These are phyloP conservation scores for Salpingoeca rosetta DNA, from an alignment of 78 protist genomes.

Conservation along the genomic window DNA sequence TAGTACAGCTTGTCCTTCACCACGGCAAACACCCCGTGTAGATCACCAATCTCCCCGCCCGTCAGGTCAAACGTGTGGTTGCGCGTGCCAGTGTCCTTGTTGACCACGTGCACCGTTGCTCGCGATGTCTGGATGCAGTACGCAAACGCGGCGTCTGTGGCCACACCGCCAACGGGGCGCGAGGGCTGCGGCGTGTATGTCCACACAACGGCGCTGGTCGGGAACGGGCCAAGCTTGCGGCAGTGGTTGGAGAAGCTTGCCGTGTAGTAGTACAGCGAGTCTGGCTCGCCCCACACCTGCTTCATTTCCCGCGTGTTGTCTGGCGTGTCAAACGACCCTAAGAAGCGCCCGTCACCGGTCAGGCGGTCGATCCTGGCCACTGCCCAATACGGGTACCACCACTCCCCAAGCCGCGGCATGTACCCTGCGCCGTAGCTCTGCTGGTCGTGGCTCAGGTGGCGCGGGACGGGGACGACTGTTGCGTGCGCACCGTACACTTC, in stretches of 20 bases:
- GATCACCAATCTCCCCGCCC: background rate
- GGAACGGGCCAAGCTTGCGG: background rate
- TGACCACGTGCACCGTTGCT: background rate
- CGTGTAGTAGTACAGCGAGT: background rate
- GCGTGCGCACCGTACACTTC: too few species aligned
- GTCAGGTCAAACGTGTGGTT: background rate
- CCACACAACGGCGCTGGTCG: background rate
- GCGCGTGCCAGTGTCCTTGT: background rate
- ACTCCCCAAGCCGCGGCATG: too few species aligned
- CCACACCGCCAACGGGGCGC: background rate
- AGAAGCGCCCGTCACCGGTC: too few species aligned
- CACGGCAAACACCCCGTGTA: too few species aligned
- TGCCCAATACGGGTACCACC: too few species aligned
- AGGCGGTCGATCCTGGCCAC: too few species aligned
- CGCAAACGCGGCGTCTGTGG: background rate
- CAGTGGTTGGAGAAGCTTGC: too few species aligned
- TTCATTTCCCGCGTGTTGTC: background rate
- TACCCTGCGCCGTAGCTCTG: too few species aligned
- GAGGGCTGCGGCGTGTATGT: background rate
- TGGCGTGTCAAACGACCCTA: background rate
- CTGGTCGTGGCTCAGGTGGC: too few species aligned
- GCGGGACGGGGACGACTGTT: too few species aligned
- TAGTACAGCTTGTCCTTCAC: too few species aligned
- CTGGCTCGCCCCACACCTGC: background rate
- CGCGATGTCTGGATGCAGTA: background rate